Evolutionary conservation across 2,329 filamentous ascomycete species (phyloP), one percentile per base, ranked within the genome.

Genomic region (Colletotrichum cuscutae): DNA sequence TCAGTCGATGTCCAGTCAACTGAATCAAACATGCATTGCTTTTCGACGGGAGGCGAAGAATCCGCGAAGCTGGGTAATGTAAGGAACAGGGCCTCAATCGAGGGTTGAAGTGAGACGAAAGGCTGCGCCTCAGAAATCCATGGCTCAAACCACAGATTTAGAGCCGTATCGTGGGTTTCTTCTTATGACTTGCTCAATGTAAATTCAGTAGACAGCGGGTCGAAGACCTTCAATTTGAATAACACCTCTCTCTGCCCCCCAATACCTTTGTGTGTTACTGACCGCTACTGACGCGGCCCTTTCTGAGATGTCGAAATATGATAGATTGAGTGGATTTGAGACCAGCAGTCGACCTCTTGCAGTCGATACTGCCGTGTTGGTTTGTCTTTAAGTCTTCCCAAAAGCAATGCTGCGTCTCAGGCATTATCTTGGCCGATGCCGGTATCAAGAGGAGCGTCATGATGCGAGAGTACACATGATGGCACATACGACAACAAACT

Each of bases 331-430:
- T 49, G 15, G 37, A 58, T 11, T 52, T 49, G 49, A 68, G 37
- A 62, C 63, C 52, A 61, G 68, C 54, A 13, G 54, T 30, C 4
- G 42, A 24, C 46, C 46, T 28, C 62, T 71, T 30, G 42, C 24
- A 58, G 61, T 52, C 24, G 57, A 53, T 35, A 24, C 32, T 62
- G 30, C 57, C 49, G 42, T 57, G 46, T 62, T 62, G 46, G 32
- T 42, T 49, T 22, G 28, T 68, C 49, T 37, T 53, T 67, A 49
- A 37, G 30, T 49, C n/a, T 6, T 22, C 15, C 15, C 22, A 71
- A 71, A 71, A 71, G 63, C 63, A 71, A 71, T 28, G 35, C 32
- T 15, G 49, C 26, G 64, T 71, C 68, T 71, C 57, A 42, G 64
- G 57, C 57, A 24, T 30, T 54, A 35, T 53, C 13, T 46, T 54